A percentile compares a stretch with the other conserved stretches of the same genome.
phyloP scores from a whole-genome alignment of 2,329 filamentous ascomycete genomes.

The Penicillium verrucosum region DNA sequence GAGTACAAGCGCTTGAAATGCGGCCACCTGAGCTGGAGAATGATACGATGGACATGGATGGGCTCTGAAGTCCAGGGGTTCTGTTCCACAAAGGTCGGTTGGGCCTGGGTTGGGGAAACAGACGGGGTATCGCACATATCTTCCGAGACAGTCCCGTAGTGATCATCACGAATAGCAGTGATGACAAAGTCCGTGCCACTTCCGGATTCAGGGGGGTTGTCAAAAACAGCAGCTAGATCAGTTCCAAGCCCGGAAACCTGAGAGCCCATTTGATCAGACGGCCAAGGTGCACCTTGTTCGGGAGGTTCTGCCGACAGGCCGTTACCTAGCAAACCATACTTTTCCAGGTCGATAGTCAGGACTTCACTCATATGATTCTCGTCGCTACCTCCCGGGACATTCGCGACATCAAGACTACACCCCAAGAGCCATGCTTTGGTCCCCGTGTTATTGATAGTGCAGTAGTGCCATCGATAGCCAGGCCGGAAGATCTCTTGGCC shows the following conservation, averaged over 20 bases:
- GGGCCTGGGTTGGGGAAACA: conserved; percentile 26
- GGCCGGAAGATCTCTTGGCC: conserved; percentile 88
- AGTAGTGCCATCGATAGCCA: conserved; percentile 98
- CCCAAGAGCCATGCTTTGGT: conserved; percentile 97
- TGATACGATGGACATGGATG: conserved; percentile 93
- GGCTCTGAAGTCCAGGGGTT: conserved; percentile 63
- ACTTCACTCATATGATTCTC: conserved; percentile 95
- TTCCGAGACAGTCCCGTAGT: conserved; percentile 45
- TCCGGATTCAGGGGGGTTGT: conserved; percentile 76
- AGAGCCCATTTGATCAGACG: conserved; percentile 54
- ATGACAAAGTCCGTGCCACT: conserved; percentile 89
- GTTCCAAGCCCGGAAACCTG: conserved; percentile 67
- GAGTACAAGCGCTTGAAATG: conserved; percentile 91
- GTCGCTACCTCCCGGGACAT: conserved; percentile 66
- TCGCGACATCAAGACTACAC: conserved; percentile 71
- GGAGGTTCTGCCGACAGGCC: conserved; percentile 59
- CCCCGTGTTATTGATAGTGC: conserved; percentile 89
- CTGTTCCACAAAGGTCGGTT: conserved; percentile 34
- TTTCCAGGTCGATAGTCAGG: conserved; percentile 85
- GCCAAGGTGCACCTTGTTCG: conserved; percentile 46
- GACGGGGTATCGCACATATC: conserved; percentile 47
- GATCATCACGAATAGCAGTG: conserved; percentile 76
- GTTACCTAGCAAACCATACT: conserved; percentile 86
- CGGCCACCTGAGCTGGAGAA: conserved; percentile 91
- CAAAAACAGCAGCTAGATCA: conserved; percentile 83